Evolutionary conservation across 2,329 filamentous ascomycete genomes (phyloP), one percentile per base, ranked within the genome.

Genomic region (Talaromyces rugulosus): DNA sequence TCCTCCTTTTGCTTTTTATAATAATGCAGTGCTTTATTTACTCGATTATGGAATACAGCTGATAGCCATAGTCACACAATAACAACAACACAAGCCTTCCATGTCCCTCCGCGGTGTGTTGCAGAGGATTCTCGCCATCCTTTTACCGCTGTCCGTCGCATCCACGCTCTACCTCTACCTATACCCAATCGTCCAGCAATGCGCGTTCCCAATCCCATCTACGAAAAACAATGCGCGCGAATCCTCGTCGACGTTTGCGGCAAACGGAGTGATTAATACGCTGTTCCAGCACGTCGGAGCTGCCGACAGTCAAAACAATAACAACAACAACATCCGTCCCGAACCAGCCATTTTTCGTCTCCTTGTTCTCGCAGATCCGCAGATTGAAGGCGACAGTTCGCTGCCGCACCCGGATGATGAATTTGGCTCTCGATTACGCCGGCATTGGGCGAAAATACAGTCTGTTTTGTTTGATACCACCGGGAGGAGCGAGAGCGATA

Each of bases 321-420:
- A 30, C 27, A 54, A 23, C 27, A 54, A 23, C 14, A 36, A 18
- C n/a, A 34, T 50, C 34, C 65, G 66, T 62, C 66, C 55, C 42
- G 64, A 40, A 61, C 67, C 70, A 51, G 91, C 92, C 3, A 91
- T 92, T 0, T 96, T 98, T 71, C 86, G 94, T 62, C 85, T 98
- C 3, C 87, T 98, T 14, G 87, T 92, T 1, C 85, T 98, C 27
- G 94, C 90, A 64, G 94, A 98, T 74, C 94, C 94, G 5, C 94
- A 98, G 75, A 85, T 98, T 59, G 94, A 98, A 78, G 94, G 94
- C 69, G 91, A 96, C 72, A 92, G 89, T 2, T 92, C 91, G 6
- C 88, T 97, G 30, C 89, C 88, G 0, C 72, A 76, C 23, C 74
- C 77, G 0, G 74, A 80, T 30, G 80, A 79, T 73, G 77, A 72